phyloP scores from a whole-genome alignment of 345 rosid species.

The Linum tenue region DNA sequence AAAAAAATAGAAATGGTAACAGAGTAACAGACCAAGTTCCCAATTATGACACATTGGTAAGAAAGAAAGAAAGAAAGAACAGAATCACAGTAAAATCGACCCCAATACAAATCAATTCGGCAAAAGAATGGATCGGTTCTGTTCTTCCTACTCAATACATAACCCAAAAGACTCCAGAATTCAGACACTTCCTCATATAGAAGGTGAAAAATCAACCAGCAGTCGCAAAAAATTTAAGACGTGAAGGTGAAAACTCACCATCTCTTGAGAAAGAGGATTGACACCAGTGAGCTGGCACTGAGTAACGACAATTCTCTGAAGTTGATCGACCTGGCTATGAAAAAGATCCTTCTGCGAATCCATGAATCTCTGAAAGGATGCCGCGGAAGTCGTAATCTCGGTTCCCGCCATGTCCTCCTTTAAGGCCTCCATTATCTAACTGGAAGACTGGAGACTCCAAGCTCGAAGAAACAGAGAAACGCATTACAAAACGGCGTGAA shows the following conservation, averaged over 20 bases:
- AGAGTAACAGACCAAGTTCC: background rate
- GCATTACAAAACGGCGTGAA: slow-evolving; percentile 13
- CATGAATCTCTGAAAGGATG: slow-evolving; percentile 49
- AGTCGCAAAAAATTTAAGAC: background rate
- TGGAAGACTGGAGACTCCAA: slow-evolving; percentile 8
- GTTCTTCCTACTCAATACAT: background rate
- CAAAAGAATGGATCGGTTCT: background rate
- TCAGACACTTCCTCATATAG: background rate
- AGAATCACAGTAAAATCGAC: background rate
- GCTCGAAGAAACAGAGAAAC: slow-evolving; percentile 7
- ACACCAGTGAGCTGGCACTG: slow-evolving; percentile 96
- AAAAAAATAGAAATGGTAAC: background rate
- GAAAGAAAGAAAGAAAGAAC: background rate
- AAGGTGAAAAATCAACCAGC: background rate
- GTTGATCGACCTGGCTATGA: slow-evolving; percentile 80
- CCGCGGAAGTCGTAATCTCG: slow-evolving; percentile 58
- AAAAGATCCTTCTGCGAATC: slow-evolving; percentile 65
- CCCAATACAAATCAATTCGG: background rate
- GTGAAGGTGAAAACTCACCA: slow-evolving; percentile 39
- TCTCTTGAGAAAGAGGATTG: slow-evolving; percentile 96
- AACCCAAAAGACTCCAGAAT: background rate
- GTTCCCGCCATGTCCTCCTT: slow-evolving; percentile 15
- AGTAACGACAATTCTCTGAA: slow-evolving; percentile 59
- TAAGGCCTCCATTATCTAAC: slow-evolving; percentile 20
- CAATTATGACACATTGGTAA: background rate